Conservation (phyloP, 2,329 filamentous ascomycete species). For the Elsinoe arachidis region DNA sequence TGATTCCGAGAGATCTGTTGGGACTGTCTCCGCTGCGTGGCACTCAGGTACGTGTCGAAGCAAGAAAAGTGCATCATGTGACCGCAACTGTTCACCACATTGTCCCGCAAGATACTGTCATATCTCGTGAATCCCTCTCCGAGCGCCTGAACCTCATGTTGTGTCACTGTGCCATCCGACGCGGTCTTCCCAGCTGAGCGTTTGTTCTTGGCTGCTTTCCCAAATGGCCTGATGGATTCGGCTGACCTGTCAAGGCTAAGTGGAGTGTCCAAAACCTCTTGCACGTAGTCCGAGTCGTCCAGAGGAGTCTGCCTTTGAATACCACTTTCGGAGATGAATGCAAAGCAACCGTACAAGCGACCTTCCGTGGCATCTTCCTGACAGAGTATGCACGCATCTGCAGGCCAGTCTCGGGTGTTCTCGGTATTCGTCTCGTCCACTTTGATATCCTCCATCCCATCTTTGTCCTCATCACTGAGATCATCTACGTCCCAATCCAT, state of each 20-base stretch:
- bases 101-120: constrained; percentile 41
- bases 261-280: constrained; percentile 72
- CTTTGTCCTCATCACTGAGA: constrained; percentile 64
- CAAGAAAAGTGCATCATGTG: constrained; percentile 98
- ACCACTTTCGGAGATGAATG: constrained; percentile 74
- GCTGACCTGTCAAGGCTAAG: constrained; percentile 76
- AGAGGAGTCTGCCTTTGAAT: constrained; percentile 82
- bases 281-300: constrained; percentile 70
- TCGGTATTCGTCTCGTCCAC: constrained; percentile 59
- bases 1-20: constrained; percentile 93
- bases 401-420: constrained; percentile 81
- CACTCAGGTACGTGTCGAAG: constrained; percentile 84
- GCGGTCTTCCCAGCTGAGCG: constrained; percentile 68
- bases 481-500: constrained; percentile 82
- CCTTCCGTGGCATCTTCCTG: constrained; percentile 92
- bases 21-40: constrained; percentile 72
- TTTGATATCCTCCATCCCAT: constrained; percentile 42
- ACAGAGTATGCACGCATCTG: constrained; percentile 88
- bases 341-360: constrained; percentile 85
- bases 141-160: constrained; percentile 69
- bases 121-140: constrained; percentile 71
- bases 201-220: constrained; percentile 79
- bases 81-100: constrained; percentile 83
- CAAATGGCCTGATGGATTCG: constrained; percentile 77
- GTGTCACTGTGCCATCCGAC: constrained; percentile 59